Conservation (phyloP, 768 basidiomycete species). For the Tricholoma sp. region DNA sequence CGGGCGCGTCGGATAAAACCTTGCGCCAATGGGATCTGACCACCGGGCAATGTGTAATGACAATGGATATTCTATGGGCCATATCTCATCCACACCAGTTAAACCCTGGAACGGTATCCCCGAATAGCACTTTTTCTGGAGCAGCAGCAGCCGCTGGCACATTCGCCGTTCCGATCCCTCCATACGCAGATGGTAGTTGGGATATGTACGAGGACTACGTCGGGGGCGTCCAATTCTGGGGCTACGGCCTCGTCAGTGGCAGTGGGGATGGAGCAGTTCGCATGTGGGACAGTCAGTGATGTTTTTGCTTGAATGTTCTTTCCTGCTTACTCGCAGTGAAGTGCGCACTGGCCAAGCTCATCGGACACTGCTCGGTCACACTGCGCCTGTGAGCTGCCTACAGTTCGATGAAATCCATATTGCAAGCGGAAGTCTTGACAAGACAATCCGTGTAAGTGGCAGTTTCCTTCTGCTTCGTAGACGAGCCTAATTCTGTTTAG, state of each 20-base stretch:
- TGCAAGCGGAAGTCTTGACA: slow-evolving; percentile 90
- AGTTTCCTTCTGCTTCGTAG: slow-evolving; percentile 2
- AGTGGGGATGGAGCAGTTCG: slow-evolving; percentile 96
- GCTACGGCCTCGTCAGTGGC: slow-evolving; percentile 93
- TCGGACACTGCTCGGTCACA: slow-evolving; percentile 89
- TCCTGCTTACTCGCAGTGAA: slow-evolving; percentile 22
- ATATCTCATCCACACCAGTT: slow-evolving; percentile 79
- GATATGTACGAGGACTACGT: slow-evolving; percentile 98
- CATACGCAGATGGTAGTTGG: slow-evolving; percentile 86
- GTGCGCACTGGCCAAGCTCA: slow-evolving; percentile 99
- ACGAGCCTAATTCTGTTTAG: slow-evolving; percentile 31
- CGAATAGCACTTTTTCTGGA: slow-evolving; percentile 46
- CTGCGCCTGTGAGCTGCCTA: slow-evolving; percentile 86
- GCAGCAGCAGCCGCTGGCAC: slow-evolving; percentile 51
- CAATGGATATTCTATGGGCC: slow-evolving; percentile 99
- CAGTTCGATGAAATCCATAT: slow-evolving; percentile 97
- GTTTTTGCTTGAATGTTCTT: background rate
- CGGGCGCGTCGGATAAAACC: slow-evolving; percentile 97
- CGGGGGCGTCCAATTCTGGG: slow-evolving; percentile 98
- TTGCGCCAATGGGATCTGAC: slow-evolving; percentile 97
- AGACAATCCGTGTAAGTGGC: slow-evolving; percentile 73
- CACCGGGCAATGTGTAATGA: slow-evolving; percentile 97
- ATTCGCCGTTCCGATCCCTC: slow-evolving; percentile 82
- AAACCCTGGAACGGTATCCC: slow-evolving; percentile 32
- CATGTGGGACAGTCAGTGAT: slow-evolving; percentile 97